Evolutionary conservation across 306 rosid genomes (phyloP).

Genomic region (Vicia faba): DNA sequence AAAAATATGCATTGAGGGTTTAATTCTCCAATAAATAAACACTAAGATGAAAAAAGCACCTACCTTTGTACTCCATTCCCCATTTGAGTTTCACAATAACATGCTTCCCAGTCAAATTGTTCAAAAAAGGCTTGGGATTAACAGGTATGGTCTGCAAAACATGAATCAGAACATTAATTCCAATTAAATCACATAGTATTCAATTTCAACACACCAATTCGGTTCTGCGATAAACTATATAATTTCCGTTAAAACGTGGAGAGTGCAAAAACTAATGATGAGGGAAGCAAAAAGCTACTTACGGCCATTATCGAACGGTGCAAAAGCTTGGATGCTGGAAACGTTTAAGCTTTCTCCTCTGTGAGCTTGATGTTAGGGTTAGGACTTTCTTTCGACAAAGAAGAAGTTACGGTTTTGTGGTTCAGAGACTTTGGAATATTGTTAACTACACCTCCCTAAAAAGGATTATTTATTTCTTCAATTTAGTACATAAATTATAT

Average conservation of each 20-base stretch:
- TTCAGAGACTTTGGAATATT: not conserved
- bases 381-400: slow-evolving; percentile 24
- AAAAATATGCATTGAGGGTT: not conserved
- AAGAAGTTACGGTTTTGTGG: slow-evolving; percentile 32
- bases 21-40: not conserved
- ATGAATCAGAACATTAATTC: slow-evolving; percentile 8
- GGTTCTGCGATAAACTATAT: not conserved
- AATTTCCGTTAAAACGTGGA: too few relatives aligned
- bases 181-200: not conserved
- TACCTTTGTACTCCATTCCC: slow-evolving; percentile 69
- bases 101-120: slow-evolving; percentile 62
- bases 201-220: not conserved
- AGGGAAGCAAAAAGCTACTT: slow-evolving; percentile 7
- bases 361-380: slow-evolving; percentile 28
- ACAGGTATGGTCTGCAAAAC: slow-evolving; percentile 57
- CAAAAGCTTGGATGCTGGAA: not conserved
- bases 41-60: not conserved
- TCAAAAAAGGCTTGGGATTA: slow-evolving; percentile 61
- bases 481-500: too few relatives aligned
- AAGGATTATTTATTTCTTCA: too few relatives aligned
- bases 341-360: not conserved
- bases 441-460: too few relatives aligned
- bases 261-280: not conserved
- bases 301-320: slow-evolving; percentile 38
- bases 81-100: slow-evolving; percentile 58